Percentiles rank a stretch among this genome's conserved stretches.
Conservation (phyloP, 441 rosid genomes). For the Raphanus hybrid region DNA sequence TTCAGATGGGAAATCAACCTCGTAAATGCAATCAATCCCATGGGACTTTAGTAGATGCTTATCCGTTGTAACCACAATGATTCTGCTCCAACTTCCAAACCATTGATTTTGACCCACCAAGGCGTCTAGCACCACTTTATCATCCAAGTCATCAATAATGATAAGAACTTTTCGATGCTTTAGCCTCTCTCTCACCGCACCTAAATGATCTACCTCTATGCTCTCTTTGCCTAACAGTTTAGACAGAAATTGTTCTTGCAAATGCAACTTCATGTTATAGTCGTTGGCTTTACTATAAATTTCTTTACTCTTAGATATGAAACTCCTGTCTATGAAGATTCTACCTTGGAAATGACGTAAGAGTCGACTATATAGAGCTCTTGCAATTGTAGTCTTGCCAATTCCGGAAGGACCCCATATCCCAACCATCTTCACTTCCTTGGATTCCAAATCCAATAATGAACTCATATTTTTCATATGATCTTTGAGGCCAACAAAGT, state of each 20-base stretch:
- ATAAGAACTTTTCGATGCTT: neutral
- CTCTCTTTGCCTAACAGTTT: neutral
- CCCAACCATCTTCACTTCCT: constrained; percentile 25
- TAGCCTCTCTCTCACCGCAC: neutral
- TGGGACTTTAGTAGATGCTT: neutral
- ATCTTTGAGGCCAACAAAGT: neutral
- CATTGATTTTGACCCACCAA: neutral
- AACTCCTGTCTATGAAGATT: constrained; percentile 11
- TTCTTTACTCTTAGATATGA: constrained; percentile 3
- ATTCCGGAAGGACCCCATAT: constrained; percentile 15
- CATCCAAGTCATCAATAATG: constrained; percentile 4
- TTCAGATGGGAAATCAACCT: neutral
- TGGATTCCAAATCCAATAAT: neutral
- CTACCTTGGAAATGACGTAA: constrained; percentile 4
- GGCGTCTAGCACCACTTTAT: neutral
- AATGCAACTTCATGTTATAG: constrained; percentile 4
- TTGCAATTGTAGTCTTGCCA: constrained; percentile 31
- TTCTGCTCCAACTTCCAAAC: neutral
- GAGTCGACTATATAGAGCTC: neutral
- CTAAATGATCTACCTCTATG: neutral
- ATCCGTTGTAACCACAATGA: neutral
- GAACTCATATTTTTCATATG: constrained; percentile 2
- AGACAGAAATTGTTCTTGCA: neutral
- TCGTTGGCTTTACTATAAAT: neutral
- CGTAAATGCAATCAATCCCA: neutral